Evolutionary conservation across 257 asterid species (phyloP), one percentile per base, ranked within the genome.

Genomic region (Petunia secreta): DNA sequence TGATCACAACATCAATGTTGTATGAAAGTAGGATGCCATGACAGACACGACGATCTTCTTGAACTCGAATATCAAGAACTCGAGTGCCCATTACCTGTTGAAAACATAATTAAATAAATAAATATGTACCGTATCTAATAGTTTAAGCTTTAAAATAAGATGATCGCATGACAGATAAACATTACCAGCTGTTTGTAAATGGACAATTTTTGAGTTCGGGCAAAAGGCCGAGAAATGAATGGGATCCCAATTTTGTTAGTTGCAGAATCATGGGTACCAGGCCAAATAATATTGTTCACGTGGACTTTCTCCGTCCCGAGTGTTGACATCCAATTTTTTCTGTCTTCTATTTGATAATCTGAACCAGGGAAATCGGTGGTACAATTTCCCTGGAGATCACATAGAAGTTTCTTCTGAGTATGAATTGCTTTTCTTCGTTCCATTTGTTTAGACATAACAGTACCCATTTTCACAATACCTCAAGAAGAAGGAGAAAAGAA

Each of bases 261-360:
- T 16, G 98, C 98, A 34, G 98, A 96, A 79, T 96, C 97, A 80
- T 96, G 97, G 1, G 98, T 96, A 0, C 98, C 99, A 8, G 98
- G 98, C 98, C 98, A 96, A 0, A 92, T 94, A 15, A 96, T 96
- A 77, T 91, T 88, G 80, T 96, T 76, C 11, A 96, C 62, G 4
- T 85, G 82, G 75, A 90, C 50, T 1, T 79, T 90, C 0, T 86
- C 94, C 0, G 90, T 93, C 15, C 79, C 74, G 4, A 93, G 91
- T 39, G 74, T 78, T 65, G 85, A 75, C 97, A 94, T 92, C 99
- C 99, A 96, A 87, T 87, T 94, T 83, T 86, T 86, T 2, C 91
- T 83, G 44, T 95, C 95, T 11, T 85, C 44, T 1, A 94, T 88
- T 66, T 15, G 81, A 86, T 91, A 88, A 66, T 93, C 98, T 76